A percentile compares a stretch with the other conserved stretches of the same genome.
Conservation (phyloP, 345 rosid species). For the Citrus sp. region DNA sequence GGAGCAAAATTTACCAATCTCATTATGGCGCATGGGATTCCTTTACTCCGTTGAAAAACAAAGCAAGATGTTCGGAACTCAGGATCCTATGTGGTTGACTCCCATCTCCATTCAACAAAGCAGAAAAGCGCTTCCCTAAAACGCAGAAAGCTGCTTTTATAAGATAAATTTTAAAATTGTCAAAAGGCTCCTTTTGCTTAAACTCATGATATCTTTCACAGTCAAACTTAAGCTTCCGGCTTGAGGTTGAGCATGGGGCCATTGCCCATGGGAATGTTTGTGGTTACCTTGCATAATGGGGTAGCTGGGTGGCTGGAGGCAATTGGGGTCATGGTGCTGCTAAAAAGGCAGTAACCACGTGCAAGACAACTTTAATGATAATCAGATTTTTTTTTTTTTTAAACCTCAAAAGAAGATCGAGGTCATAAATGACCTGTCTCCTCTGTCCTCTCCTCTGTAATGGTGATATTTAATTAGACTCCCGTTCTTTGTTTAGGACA, state of each 20-base stretch:
- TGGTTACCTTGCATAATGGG: neutral
- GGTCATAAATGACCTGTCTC: slow-evolving; percentile 14
- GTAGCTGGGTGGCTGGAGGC: neutral
- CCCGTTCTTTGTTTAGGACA: neutral
- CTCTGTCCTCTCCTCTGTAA: neutral
- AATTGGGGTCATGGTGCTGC: neutral
- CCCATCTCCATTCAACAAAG: neutral
- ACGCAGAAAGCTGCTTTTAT: neutral
- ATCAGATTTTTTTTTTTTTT: neutral
- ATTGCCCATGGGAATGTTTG: neutral
- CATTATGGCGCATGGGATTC: neutral
- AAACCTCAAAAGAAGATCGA: neutral
- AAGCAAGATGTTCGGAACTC: neutral
- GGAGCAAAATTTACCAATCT: neutral
- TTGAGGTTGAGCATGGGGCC: neutral
- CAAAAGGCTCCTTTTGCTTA: neutral
- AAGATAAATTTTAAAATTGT: neutral
- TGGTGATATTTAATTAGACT: neutral
- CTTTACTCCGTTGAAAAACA: neutral
- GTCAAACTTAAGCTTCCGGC: neutral
- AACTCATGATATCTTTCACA: neutral
- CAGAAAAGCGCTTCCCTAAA: neutral
- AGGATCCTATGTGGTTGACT: slow-evolving; percentile 9
- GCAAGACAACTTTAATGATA: slow-evolving; percentile 2
- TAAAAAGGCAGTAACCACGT: neutral